Percentiles rank a stretch among this genome's conserved stretches.
Conservation (phyloP, 75 land plant species). For the Gnetum montanum region DNA sequence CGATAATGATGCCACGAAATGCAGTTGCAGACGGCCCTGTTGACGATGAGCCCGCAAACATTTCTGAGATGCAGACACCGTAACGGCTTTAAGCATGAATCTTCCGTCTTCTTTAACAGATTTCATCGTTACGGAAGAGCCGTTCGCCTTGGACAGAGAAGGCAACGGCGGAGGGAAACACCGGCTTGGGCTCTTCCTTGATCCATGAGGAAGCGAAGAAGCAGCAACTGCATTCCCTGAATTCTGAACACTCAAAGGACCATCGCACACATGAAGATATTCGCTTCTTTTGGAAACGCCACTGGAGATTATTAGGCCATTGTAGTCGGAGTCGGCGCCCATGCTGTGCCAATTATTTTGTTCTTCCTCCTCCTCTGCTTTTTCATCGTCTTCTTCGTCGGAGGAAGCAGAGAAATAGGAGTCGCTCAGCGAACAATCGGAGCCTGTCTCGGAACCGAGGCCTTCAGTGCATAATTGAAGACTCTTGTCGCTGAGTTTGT, state of each 20-base stretch:
- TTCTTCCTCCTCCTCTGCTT: neutral
- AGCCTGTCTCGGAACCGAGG: constrained; percentile 66
- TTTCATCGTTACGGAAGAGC: constrained; percentile 21
- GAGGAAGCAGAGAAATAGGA: neutral
- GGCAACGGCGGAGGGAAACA: constrained; percentile 58
- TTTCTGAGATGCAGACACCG: constrained; percentile 23
- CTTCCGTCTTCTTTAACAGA: constrained; percentile 41
- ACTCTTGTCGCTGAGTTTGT: constrained; percentile 42
- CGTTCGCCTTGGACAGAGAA: constrained; percentile 28
- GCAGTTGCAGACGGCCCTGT: constrained; percentile 45
- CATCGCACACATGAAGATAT: too few relatives aligned
- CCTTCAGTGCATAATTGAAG: constrained; percentile 63
- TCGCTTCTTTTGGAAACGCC: neutral
- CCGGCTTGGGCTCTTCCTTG: neutral
- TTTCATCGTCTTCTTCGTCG: neutral
- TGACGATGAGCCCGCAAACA: constrained; percentile 34
- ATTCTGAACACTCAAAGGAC: too few relatives aligned
- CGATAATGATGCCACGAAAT: constrained; percentile 7
- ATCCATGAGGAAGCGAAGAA: neutral
- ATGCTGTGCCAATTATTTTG: too few relatives aligned
- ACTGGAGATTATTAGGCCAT: too few relatives aligned
- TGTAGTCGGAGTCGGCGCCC: neutral
- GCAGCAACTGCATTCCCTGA: too few relatives aligned
- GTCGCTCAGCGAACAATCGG: constrained; percentile 25
- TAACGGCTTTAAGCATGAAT: constrained; percentile 50